Percentiles rank a stretch among this genome's conserved stretches.
These are phyloP conservation scores for Backusella macrospora DNA, from an alignment of 192 early-diverging fungal genomes.

Conservation along the genomic window DNA sequence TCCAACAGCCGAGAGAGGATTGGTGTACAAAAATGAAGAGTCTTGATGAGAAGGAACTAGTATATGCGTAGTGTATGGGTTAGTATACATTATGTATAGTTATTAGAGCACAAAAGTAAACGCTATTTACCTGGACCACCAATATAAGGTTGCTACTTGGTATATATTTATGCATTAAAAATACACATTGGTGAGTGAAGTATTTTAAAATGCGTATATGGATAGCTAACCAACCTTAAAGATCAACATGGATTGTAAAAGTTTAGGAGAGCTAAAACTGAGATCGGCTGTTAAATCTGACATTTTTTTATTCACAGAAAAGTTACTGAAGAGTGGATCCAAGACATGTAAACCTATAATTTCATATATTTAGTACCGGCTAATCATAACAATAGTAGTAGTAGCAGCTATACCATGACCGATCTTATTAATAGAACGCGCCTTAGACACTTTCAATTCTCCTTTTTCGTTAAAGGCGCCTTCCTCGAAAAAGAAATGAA, in stretches of 20 bases:
- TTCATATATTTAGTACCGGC: neutral
- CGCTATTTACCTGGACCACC: conserved; percentile 48
- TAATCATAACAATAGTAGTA: neutral
- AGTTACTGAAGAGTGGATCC: conserved; percentile 72
- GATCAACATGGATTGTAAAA: conserved; percentile 93
- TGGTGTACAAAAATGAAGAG: conserved; percentile 89
- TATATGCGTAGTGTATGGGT: neutral
- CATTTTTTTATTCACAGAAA: conserved; percentile 60
- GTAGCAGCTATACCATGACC: conserved; percentile 65
- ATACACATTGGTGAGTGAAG: neutral
- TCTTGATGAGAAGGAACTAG: conserved; percentile 89
- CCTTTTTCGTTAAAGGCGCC: conserved; percentile 73
- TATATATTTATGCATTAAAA: neutral
- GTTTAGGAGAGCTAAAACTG: conserved; percentile 69
- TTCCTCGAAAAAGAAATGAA: conserved; percentile 89
- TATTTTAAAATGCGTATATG: neutral
- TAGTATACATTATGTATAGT: neutral
- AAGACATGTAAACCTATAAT: conserved; percentile 70
- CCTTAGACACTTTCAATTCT: conserved; percentile 61
- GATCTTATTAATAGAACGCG: conserved; percentile 84
- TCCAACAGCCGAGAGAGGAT: conserved; percentile 80
- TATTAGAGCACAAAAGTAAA: conserved; percentile 53
- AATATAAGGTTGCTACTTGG: conserved; percentile 51
- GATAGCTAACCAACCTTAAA: conserved; percentile 57
- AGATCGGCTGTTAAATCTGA: conserved; percentile 58